These are phyloP conservation scores for Yamadazyma pseudoaaseri DNA, from an alignment of 1,139 yeast species.

Conservation along the genomic window DNA sequence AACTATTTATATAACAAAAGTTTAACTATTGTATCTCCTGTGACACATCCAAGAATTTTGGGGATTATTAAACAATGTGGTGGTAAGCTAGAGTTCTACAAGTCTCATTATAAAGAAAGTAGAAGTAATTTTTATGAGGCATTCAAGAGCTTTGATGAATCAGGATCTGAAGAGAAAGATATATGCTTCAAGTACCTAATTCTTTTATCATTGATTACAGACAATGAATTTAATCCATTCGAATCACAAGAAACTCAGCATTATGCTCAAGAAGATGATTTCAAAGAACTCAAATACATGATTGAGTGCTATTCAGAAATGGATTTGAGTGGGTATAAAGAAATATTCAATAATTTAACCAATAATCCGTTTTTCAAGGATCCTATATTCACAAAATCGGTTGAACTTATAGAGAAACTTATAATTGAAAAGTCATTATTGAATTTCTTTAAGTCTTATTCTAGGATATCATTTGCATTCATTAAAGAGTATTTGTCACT, in stretches of 20 bases:
- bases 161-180: slow-evolving; percentile 60
- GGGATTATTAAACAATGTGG: slow-evolving; percentile 77
- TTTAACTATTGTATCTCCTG: slow-evolving; percentile 52
- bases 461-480: slow-evolving; percentile 25
- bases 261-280: slow-evolving; percentile 38
- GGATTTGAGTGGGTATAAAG: slow-evolving; percentile 22
- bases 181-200: slow-evolving; percentile 62
- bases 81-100: slow-evolving; percentile 64
- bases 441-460: slow-evolving; percentile 30
- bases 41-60: slow-evolving; percentile 71
- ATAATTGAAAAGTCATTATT: slow-evolving; percentile 30
- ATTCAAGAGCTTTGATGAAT: slow-evolving; percentile 76
- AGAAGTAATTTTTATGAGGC: slow-evolving; percentile 67
- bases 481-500: slow-evolving; percentile 22
- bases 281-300: slow-evolving; percentile 26
- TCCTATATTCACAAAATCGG: slow-evolving; percentile 29
- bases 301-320: slow-evolving; percentile 32
- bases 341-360: slow-evolving; percentile 2
- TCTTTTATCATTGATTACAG: slow-evolving; percentile 62
- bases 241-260: slow-evolving; percentile 58
- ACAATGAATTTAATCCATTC: slow-evolving; percentile 66
- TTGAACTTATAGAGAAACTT: slow-evolving; percentile 26
- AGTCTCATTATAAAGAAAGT: slow-evolving; percentile 60
- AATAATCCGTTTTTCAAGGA: slow-evolving; percentile 20
- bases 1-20: slow-evolving; percentile 51